Conservation (phyloP, 2,329 filamentous ascomycete species). For the Saccharata proteae region DNA sequence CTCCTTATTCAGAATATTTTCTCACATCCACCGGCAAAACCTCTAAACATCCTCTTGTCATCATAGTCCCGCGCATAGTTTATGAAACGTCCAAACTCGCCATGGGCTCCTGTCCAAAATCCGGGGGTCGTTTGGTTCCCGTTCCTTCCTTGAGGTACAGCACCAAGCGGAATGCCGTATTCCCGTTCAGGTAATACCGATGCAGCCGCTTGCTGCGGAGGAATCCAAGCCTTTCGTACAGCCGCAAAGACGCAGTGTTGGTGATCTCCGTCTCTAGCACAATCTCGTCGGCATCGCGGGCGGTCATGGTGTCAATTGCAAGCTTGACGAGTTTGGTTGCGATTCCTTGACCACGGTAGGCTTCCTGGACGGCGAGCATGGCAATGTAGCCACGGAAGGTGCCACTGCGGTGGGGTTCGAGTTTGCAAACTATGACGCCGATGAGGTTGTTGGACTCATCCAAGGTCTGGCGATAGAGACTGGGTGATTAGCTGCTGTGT, state of each 20-base stretch:
- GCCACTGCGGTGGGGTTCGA: constrained; percentile 79
- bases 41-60: too few relatives aligned
- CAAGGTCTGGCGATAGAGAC: constrained; percentile 19
- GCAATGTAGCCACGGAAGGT: constrained; percentile 91
- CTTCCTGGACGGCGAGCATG: constrained; percentile 84
- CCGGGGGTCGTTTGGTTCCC: constrained; percentile 4
- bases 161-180: constrained; percentile 81
- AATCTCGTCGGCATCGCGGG: constrained; percentile 77
- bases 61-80: too few relatives aligned
- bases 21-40: too few relatives aligned
- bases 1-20: too few relatives aligned
- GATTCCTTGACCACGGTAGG: constrained; percentile 73
- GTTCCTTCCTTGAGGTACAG: constrained; percentile 45
- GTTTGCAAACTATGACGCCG: constrained; percentile 88
- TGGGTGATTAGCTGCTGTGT: too few relatives aligned
- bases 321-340: constrained; percentile 75
- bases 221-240: constrained; percentile 91
- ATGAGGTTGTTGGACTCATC: constrained; percentile 47
- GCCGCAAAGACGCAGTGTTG: constrained; percentile 76
- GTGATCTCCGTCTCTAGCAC: constrained; percentile 93
- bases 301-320: constrained; percentile 84
- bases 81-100: too few relatives aligned
- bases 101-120: too few relatives aligned
- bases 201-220: constrained; percentile 84
- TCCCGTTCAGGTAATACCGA: constrained; percentile 93